phyloP scores from a whole-genome alignment of 225 moss, liverwort and hornwort species.

The Bryum argenteum region DNA sequence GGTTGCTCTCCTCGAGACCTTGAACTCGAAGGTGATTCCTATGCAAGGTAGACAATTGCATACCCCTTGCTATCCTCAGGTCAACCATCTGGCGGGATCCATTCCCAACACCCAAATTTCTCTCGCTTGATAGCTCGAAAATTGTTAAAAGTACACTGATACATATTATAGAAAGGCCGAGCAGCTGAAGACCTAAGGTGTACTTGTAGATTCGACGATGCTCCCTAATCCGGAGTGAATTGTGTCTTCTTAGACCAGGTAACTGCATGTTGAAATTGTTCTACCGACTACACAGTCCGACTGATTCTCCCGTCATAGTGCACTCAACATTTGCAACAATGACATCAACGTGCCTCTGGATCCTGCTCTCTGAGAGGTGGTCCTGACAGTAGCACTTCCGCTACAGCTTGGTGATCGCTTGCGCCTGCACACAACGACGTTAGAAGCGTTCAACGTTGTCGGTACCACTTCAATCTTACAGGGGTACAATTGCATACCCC shows the following conservation, averaged over 20 bases:
- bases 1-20: conserved; percentile 16
- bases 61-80: conserved; percentile 29
- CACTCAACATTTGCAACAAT: conserved; percentile 16
- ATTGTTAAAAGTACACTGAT: conserved; percentile 39
- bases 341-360: conserved; percentile 31
- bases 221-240: conserved; percentile 39
- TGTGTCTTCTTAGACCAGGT: conserved; percentile 38
- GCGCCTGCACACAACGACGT: conserved; percentile 28
- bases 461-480: background rate
- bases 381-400: background rate
- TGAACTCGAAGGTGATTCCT: conserved; percentile 19
- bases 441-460: conserved; percentile 10
- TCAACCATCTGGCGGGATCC: conserved; percentile 34
- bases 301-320: conserved; percentile 34
- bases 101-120: conserved; percentile 28
- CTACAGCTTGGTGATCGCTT: conserved; percentile 13
- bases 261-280: conserved; percentile 45
- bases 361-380: conserved; percentile 14
- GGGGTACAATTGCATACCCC: too few relatives aligned
- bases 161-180: conserved; percentile 42
- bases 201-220: conserved; percentile 42
- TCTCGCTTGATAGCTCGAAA: conserved; percentile 45
- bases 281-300: conserved; percentile 30
- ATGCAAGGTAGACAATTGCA: conserved; percentile 33
- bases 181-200: conserved; percentile 41